A percentile compares a stretch with the other conserved stretches of the same genome.
phyloP scores from a whole-genome alignment of 169 alveolate genomes.

The Plasmodium billcollinsi region DNA sequence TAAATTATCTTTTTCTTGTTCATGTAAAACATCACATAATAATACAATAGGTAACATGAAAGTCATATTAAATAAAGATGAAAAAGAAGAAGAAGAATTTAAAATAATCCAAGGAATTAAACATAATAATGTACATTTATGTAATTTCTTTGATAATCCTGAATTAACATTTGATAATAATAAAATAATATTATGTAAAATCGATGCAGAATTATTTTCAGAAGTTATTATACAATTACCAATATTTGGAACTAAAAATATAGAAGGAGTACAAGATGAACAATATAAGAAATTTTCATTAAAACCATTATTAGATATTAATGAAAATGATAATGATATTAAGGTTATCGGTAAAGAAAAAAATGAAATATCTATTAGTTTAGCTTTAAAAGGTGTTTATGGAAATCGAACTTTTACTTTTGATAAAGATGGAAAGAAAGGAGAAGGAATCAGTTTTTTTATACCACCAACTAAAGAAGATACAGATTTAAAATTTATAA shows the following conservation, averaged over 20 bases:
- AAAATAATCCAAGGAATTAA: not conserved
- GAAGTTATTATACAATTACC: slow-evolving; percentile 48
- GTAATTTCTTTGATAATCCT: slow-evolving; percentile 51
- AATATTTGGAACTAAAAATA: slow-evolving; percentile 8
- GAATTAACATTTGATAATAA: slow-evolving; percentile 6
- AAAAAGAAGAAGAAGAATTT: slow-evolving; percentile 7
- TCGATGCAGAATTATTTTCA: slow-evolving; percentile 37
- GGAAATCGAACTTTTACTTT: slow-evolving; percentile 41
- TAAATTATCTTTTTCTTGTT: slow-evolving; percentile 40
- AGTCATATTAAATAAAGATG: slow-evolving; percentile 32
- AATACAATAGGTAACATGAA: slow-evolving; percentile 24
- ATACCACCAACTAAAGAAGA: slow-evolving; percentile 26
- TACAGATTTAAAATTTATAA: slow-evolving; percentile 12
- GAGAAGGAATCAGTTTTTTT: slow-evolving; percentile 55
- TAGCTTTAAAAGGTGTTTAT: slow-evolving; percentile 54
- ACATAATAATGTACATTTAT: slow-evolving; percentile 16
- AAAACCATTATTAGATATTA: not conserved
- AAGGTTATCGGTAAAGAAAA: slow-evolving; percentile 2
- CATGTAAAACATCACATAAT: slow-evolving; percentile 7
- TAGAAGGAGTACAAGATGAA: not conserved
- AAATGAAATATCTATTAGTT: not conserved
- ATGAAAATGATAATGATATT: slow-evolving; percentile 1
- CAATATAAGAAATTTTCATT: slow-evolving; percentile 18
- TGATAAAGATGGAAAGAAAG: slow-evolving; percentile 26
- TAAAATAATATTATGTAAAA: slow-evolving; percentile 31